These are phyloP conservation scores for Brassica balearica DNA, from an alignment of 441 rosid species.

Conservation along the genomic window DNA sequence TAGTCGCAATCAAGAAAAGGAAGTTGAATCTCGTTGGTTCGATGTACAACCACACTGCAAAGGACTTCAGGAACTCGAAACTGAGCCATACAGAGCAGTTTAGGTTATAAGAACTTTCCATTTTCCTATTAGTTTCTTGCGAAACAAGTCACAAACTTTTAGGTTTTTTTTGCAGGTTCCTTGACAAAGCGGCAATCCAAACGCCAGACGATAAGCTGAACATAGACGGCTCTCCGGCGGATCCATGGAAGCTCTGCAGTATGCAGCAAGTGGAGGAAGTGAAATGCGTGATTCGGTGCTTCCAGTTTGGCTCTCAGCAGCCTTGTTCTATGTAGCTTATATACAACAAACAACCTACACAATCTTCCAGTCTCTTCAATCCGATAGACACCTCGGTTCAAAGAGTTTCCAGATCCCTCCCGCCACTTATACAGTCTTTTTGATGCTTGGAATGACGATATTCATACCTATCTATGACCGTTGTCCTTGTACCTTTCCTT, in stretches of 20 bases:
- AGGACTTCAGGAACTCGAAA: conserved; percentile 47
- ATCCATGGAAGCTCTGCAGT: conserved; percentile 70
- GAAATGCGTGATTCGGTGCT: conserved; percentile 64
- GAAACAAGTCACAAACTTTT: conserved; percentile 8
- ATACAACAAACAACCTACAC: conserved; percentile 63
- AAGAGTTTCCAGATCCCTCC: conserved; percentile 63
- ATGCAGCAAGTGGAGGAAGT: conserved; percentile 77
- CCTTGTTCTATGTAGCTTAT: conserved; percentile 49
- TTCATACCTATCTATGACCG: conserved; percentile 79
- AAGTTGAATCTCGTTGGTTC: conserved; percentile 44
- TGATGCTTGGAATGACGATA: conserved; percentile 60
- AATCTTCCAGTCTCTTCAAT: conserved; percentile 74
- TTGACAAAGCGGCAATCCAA: conserved; percentile 69
- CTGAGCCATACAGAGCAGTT: conserved; percentile 58
- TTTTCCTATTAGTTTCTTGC: not conserved
- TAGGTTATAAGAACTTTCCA: conserved; percentile 38
- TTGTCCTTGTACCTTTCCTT: conserved; percentile 55
- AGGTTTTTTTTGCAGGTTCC: conserved; percentile 47
- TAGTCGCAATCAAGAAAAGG: conserved; percentile 63
- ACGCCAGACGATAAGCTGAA: conserved; percentile 57
- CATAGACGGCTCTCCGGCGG: conserved; percentile 51
- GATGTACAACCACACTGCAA: conserved; percentile 49
- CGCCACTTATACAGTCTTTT: conserved; percentile 59
- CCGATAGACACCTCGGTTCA: conserved; percentile 54
- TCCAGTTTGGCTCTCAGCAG: conserved; percentile 64